These are phyloP conservation scores for Microbotryomycetes sp. DNA, from an alignment of 1,284 basidiomycete genomes.

Conservation along the genomic window DNA sequence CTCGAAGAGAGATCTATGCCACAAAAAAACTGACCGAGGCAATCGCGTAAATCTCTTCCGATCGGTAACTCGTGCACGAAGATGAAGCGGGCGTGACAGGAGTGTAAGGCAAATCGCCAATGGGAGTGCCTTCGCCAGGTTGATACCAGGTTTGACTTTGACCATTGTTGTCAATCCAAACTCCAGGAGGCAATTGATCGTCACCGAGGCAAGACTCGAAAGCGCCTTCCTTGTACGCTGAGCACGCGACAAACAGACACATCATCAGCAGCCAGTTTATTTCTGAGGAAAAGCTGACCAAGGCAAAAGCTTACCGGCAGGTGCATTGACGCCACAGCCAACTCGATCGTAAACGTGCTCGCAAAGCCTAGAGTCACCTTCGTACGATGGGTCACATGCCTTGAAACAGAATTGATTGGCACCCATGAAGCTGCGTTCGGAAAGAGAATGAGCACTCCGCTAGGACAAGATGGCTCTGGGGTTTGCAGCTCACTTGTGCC, in stretches of 20 bases:
- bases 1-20: no score
- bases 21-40: not conserved
- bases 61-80: slow-evolving; percentile 56
- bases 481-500: no score
- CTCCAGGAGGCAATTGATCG: slow-evolving; percentile 55
- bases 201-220: slow-evolving; percentile 61
- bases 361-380: slow-evolving; percentile 49
- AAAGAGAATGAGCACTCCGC: no score
- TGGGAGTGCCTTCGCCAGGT: slow-evolving; percentile 17
- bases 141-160: slow-evolving; percentile 23
- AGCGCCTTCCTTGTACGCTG: slow-evolving; percentile 49
- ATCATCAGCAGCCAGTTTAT: no score
- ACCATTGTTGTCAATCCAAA: slow-evolving; percentile 47
- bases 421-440: slow-evolving; percentile 43
- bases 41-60: slow-evolving; percentile 50
- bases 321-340: slow-evolving; percentile 62
- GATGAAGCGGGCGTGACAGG: slow-evolving; percentile 56
- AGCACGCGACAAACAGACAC: no score
- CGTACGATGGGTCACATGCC: slow-evolving; percentile 55
- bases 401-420: slow-evolving; percentile 51
- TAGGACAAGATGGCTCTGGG: no score
- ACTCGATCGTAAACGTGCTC: slow-evolving; percentile 44
- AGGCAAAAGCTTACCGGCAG: no score
- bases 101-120: slow-evolving; percentile 49
- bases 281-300: no score